Conservation (phyloP, 2,329 filamentous ascomycete genomes). For the Tolypocladium guangdongense region DNA sequence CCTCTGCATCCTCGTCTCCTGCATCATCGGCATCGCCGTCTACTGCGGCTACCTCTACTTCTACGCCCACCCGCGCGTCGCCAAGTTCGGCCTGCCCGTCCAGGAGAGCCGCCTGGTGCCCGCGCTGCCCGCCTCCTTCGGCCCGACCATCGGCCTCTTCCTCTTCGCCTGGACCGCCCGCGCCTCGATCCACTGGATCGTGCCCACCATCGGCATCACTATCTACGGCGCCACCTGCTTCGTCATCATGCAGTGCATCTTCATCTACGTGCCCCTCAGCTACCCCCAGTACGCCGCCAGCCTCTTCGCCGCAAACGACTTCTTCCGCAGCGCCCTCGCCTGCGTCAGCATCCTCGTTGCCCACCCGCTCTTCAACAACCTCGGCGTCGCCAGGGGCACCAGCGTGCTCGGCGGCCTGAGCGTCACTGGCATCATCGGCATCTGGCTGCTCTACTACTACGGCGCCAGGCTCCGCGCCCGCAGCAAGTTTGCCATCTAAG, state of each 20-base stretch:
- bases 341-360: conserved; percentile 50
- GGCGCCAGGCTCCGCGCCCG: conserved; percentile 42
- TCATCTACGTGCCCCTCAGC: conserved; percentile 45
- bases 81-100: conserved; percentile 33
- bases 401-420: conserved; percentile 45
- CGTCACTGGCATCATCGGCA: conserved; percentile 43
- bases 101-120: conserved; percentile 46
- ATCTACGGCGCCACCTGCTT: conserved; percentile 42
- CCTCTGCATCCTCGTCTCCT: conserved; percentile 47
- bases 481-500: conserved; percentile 43
- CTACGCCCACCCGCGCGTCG: conserved; percentile 39
- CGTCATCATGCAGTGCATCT: conserved; percentile 48
- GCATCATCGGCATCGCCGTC: conserved; percentile 35
- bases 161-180: conserved; percentile 47
- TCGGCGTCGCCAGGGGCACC: conserved; percentile 47
- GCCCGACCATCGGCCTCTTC: conserved; percentile 48
- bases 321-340: conserved; percentile 46
- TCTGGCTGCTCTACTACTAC: conserved; percentile 48
- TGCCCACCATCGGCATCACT: conserved; percentile 44
- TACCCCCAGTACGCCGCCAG: conserved; percentile 47
- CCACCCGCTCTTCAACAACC: conserved; percentile 45
- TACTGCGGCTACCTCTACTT: conserved; percentile 42
- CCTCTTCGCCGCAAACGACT: conserved; percentile 51
- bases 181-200: conserved; percentile 41
- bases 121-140: conserved; percentile 40